Conservation (phyloP, 345 rosid genomes). For the Salix udensis region DNA sequence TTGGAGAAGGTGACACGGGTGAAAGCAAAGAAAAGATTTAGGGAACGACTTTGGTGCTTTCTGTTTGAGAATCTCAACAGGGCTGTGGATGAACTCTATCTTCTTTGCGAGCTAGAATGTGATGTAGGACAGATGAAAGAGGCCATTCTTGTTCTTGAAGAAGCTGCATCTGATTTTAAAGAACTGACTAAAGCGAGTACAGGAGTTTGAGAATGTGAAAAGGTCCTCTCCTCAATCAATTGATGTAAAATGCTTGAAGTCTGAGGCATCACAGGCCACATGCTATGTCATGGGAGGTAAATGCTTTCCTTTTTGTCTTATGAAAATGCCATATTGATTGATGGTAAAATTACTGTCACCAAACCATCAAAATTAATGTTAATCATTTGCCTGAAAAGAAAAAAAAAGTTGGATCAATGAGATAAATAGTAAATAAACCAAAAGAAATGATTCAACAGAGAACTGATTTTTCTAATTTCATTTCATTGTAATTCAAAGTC, state of each 20-base stretch:
- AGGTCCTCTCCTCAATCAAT: constrained; percentile 39
- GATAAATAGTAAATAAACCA: background rate
- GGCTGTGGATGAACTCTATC: constrained; percentile 79
- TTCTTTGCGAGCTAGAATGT: constrained; percentile 73
- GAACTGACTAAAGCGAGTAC: constrained; percentile 53
- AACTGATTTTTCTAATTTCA: background rate
- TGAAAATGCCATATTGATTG: background rate
- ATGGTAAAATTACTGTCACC: background rate
- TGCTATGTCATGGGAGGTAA: constrained; percentile 88
- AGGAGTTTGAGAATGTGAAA: constrained; percentile 59
- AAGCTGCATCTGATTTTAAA: constrained; percentile 66
- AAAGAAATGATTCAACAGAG: background rate
- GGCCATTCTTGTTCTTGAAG: constrained; percentile 74
- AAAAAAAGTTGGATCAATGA: background rate
- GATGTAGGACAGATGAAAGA: constrained; percentile 74
- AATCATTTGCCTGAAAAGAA: no score
- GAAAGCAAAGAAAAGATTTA: constrained; percentile 79
- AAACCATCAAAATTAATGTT: background rate
- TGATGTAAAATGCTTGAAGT: constrained; percentile 48
- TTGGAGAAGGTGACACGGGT: constrained; percentile 43
- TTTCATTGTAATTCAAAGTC: background rate
- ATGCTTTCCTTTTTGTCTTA: constrained; percentile 11
- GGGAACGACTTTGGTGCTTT: constrained; percentile 78
- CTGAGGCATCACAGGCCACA: constrained; percentile 76
- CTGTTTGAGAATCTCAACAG: constrained; percentile 77